A percentile compares a stretch with the other conserved stretches of the same genome.
Conservation (phyloP, 768 basidiomycete genomes). For the Rhodotorula sphaerocarpa region DNA sequence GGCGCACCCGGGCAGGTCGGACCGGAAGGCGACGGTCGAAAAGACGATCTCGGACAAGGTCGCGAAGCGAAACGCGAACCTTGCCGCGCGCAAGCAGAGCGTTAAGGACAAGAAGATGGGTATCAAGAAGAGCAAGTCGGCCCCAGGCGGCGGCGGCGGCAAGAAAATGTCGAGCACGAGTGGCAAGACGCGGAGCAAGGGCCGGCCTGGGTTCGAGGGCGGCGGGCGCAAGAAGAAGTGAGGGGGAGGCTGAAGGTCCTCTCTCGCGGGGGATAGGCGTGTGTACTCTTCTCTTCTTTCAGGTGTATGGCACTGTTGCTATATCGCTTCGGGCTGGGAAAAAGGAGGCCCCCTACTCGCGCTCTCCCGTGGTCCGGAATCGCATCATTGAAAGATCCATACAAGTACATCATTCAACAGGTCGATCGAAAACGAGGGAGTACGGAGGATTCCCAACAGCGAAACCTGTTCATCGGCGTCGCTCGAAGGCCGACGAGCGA, state of each 20-base stretch:
- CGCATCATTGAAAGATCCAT: too few relatives aligned
- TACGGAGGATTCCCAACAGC: too few relatives aligned
- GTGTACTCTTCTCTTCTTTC: not conserved
- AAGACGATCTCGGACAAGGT: constrained; percentile 72
- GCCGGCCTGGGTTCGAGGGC: constrained; percentile 79
- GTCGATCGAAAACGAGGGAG: too few relatives aligned
- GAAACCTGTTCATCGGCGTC: constrained; percentile 4
- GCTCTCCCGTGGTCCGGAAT: too few relatives aligned
- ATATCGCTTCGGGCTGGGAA: too few relatives aligned
- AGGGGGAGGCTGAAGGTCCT: too few relatives aligned
- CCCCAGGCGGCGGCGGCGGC: constrained; percentile 23
- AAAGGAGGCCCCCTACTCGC: too few relatives aligned
- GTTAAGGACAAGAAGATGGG: constrained; percentile 57
- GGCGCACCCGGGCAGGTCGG: constrained; percentile 54
- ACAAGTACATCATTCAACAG: too few relatives aligned
- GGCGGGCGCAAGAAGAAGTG: constrained; percentile 46
- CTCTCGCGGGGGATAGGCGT: not conserved
- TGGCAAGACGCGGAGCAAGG: constrained; percentile 50
- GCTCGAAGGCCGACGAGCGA: constrained; percentile 19
- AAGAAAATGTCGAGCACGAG: constrained; percentile 33
- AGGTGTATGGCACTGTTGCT: not conserved
- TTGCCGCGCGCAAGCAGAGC: constrained; percentile 73
- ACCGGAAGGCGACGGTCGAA: constrained; percentile 69
- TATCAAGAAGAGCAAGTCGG: constrained; percentile 47
- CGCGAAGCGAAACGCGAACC: constrained; percentile 85